Percentiles rank a stretch among this genome's conserved stretches.
phyloP scores from a whole-genome alignment of 345 rosid genomes.

The Pseudoturritis turrita region DNA sequence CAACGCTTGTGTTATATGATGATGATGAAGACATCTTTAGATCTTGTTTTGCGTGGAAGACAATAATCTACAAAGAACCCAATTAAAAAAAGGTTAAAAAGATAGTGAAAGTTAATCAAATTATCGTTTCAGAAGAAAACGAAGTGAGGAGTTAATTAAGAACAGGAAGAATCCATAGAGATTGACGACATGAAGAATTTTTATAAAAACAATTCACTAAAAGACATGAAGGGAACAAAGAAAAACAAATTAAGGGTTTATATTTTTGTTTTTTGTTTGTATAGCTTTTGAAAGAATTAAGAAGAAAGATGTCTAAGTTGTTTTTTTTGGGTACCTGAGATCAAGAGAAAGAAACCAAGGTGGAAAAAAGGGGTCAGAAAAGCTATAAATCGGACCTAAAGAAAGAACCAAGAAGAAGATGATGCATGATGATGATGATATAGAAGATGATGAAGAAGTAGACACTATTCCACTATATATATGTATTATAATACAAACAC shows the following conservation, averaged over 20 bases:
- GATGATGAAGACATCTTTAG: conserved; percentile 44
- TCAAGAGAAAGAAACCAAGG: conserved; percentile 50
- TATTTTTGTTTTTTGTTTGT: conserved; percentile 18
- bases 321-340: conserved; percentile 15
- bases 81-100: not conserved
- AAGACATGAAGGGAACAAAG: conserved; percentile 29
- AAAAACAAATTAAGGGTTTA: conserved; percentile 20
- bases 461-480: conserved; percentile 9
- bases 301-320: conserved; percentile 1
- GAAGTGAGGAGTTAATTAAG: conserved; percentile 28
- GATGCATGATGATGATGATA: conserved; percentile 39
- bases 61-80: conserved; percentile 24
- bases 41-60: conserved; percentile 22
- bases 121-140: conserved; percentile 27
- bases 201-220: conserved; percentile 28
- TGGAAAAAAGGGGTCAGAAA: conserved; percentile 9
- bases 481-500: conserved; percentile 19
- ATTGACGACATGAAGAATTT: conserved; percentile 35
- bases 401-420: conserved; percentile 43
- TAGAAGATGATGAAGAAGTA: conserved; percentile 23
- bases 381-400: conserved; percentile 25
- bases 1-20: conserved; percentile 30
- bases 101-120: conserved; percentile 1
- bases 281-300: conserved; percentile 21
- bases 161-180: conserved; percentile 34